phyloP scores from a whole-genome alignment of 2,329 filamentous ascomycete genomes.

The Fusarium sp. region DNA sequence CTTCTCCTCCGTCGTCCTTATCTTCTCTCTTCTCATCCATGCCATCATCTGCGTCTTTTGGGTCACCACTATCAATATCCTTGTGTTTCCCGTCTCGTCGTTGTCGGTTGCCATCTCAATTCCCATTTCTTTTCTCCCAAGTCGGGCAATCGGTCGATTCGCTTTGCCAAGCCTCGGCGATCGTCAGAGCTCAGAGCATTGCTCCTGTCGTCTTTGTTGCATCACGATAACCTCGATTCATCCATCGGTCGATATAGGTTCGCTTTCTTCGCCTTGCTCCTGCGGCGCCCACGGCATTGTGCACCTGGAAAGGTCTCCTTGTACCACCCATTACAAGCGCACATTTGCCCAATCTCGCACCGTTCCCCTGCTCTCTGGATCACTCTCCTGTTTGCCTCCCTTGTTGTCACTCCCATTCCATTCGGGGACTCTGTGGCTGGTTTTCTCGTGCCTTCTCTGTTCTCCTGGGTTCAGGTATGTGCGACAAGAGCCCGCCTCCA shows the following conservation, averaged over 20 bases:
- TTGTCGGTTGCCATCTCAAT: constrained; percentile 9
- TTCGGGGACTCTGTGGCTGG: constrained; percentile 28
- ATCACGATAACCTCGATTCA: constrained; percentile 6
- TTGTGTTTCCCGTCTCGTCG: constrained; percentile 12
- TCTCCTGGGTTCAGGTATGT: constrained; percentile 38
- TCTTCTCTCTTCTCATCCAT: constrained; percentile 13
- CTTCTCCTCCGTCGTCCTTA: constrained; percentile 22
- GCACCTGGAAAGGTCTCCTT: constrained; percentile 10
- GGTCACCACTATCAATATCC: constrained; percentile 10
- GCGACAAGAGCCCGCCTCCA: constrained; percentile 29
- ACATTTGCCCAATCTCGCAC: constrained; percentile 16
- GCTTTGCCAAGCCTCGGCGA: constrained; percentile 30
- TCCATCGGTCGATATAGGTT: constrained; percentile 13
- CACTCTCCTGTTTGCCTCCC: constrained; percentile 17
- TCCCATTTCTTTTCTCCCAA: constrained; percentile 1
- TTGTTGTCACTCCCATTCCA: constrained; percentile 20
- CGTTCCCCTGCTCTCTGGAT: constrained; percentile 9
- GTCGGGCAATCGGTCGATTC: constrained; percentile 22
- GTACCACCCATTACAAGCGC: constrained; percentile 22
- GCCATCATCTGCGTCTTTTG: constrained; percentile 4
- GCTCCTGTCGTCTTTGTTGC: constrained; percentile 6
- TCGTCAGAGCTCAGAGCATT: constrained; percentile 14
- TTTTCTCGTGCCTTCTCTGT: constrained; percentile 26
- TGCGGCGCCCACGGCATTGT: constrained; percentile 19
- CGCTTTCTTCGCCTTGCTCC: background rate